Percentiles rank a stretch among this genome's conserved stretches.
Evolutionary conservation across 164 flowering plant species (phyloP).

Genomic region (Magnolia officinalis): DNA sequence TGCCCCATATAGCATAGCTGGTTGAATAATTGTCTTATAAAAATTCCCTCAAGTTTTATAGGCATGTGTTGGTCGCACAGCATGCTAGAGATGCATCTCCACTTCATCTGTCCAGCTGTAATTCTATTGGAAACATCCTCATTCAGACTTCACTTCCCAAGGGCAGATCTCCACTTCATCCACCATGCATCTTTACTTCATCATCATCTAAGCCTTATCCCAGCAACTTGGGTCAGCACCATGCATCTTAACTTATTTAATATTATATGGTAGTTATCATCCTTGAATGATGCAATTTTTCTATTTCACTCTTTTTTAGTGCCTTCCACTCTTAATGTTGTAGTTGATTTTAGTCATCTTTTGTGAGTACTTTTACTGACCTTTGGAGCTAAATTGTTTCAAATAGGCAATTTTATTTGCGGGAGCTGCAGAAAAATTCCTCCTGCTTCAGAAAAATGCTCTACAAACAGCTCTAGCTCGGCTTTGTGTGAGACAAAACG

Average conservation of each 20-base stretch:
- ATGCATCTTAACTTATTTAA: background rate
- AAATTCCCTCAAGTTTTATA: too few relatives aligned
- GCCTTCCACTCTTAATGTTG: background rate
- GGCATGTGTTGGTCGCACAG: too few relatives aligned
- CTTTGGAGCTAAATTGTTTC: constrained; percentile 5
- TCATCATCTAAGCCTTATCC: background rate
- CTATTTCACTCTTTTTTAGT: background rate
- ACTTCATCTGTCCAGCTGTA: too few relatives aligned
- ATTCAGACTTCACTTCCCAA: too few relatives aligned
- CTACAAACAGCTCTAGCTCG: constrained; percentile 57
- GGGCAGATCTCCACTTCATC: too few relatives aligned
- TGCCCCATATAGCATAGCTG: too few relatives aligned
- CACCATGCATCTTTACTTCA: background rate
- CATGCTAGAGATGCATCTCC: too few relatives aligned
- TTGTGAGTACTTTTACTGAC: background rate
- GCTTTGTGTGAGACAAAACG: constrained; percentile 51
- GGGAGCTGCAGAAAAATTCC: constrained; percentile 78
- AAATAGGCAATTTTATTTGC: constrained; percentile 45
- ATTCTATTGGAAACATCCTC: too few relatives aligned
- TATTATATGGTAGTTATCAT: background rate
- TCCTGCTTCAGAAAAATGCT: constrained; percentile 43
- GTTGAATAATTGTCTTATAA: too few relatives aligned
- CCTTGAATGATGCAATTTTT: background rate
- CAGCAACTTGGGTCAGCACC: background rate
- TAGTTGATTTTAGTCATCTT: background rate